A percentile compares a stretch with the other conserved stretches of the same genome.
phyloP scores from a whole-genome alignment of 1,284 basidiomycete species.

The Ustanciosporium gigantosporum region DNA sequence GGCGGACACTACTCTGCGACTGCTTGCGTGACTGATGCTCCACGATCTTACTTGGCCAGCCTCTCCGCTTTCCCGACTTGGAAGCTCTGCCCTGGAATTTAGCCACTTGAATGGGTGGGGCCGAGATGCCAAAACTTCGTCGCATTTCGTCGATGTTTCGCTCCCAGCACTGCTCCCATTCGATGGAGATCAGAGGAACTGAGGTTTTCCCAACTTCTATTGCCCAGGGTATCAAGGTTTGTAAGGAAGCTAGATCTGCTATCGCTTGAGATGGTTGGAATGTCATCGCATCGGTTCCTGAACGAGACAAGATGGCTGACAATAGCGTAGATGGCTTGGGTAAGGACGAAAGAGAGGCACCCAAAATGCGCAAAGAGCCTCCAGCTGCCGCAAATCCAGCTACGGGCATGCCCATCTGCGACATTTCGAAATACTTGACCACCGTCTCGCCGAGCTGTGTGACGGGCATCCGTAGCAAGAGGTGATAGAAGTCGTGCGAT shows the following conservation, averaged over 20 bases:
- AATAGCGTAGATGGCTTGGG: conserved; percentile 26
- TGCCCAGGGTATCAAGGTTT: conserved; percentile 67
- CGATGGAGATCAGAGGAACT: conserved; percentile 79
- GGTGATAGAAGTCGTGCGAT: conserved; percentile 92
- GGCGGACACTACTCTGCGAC: too few species aligned
- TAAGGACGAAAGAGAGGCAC: conserved; percentile 17
- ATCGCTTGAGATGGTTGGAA: not conserved
- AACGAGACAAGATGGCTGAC: conserved; percentile 1
- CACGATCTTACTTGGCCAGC: conserved; percentile 52
- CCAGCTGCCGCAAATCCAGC: conserved; percentile 79
- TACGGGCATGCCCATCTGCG: conserved; percentile 89
- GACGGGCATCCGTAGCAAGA: conserved; percentile 82
- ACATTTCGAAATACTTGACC: conserved; percentile 91
- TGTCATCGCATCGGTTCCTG: not conserved
- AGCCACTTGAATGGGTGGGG: conserved; percentile 45
- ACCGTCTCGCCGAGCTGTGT: conserved; percentile 90
- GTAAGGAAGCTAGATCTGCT: conserved; percentile 20
- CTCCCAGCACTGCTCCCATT: conserved; percentile 94
- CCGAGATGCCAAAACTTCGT: conserved; percentile 72
- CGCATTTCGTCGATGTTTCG: conserved; percentile 79
- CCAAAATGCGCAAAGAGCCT: conserved; percentile 64
- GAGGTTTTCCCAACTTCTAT: conserved; percentile 76
- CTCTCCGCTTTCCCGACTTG: conserved; percentile 25
- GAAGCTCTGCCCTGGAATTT: conserved; percentile 34
- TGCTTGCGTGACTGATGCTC: too few species aligned